Base-by-base conservation (phyloP, 164 flowering plant genomes). In the Kingdonia uniflora region DNA sequence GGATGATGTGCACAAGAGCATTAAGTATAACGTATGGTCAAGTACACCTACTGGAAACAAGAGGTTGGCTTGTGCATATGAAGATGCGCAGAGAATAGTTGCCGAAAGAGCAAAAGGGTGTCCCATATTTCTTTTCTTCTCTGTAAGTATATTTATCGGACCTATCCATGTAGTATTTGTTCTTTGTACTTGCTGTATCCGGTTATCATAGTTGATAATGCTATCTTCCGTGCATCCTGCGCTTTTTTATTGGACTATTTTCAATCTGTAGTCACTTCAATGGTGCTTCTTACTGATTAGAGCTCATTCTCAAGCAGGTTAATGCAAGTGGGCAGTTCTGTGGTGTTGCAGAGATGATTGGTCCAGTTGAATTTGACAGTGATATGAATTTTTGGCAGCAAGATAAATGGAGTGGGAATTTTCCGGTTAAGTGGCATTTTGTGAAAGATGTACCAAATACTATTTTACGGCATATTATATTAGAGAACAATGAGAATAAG, bases 381-480 rank as follows among this genome's bases (percentile, higher is more conserved):
- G 88, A 90, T 55, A 85, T 85, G 95, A 84, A 87, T 54, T 87
- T 87, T 55, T 90, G 97, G 96, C 95, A 87, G 77, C 97, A 85
- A 72, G 95, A 90, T 58, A 87, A 87, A 67, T 90, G 97, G 97
- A 80, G 69, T 64, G 97, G 95, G 15, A 78, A 87, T 73, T 87
- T 90, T 61, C 83, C 87, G 38, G 95, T 90, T 25, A 84, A 84
- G 73, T 90, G 97, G 97, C 91, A 84, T 58, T 66, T 90, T 16
- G 70, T 90, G 33, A 90, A 90, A 65, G 97, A 90, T 72, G 82
- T 85, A 14, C 85, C 95, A 19, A 90, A 90, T 57, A 55, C 75
- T 52, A 65, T 55, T 39, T 76, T 90, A 46, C 71, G 97, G 61
- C 97, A 87, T 67, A 78, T 90, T 49, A 73, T 80, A 52, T 63